These are phyloP conservation scores for Pythium insidiosum DNA, from an alignment of 352 stramenopile genomes.

Conservation along the genomic window DNA sequence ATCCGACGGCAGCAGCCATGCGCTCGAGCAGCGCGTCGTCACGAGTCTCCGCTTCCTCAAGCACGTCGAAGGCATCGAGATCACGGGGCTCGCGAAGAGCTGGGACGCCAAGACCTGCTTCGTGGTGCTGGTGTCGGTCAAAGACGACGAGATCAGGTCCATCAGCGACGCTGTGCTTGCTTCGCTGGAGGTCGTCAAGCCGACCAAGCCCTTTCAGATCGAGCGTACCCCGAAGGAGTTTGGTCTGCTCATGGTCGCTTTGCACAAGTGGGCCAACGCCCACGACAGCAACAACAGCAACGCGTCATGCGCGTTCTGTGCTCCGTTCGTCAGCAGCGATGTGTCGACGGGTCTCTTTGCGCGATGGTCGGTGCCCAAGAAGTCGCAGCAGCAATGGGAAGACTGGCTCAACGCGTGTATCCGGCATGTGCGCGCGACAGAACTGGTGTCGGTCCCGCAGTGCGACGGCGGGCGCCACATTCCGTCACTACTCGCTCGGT, in stretches of 20 bases:
- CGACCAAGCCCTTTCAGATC: conserved; percentile 10
- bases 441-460: not conserved
- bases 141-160: conserved; percentile 3
- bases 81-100: conserved; percentile 1
- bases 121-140: conserved; percentile 6
- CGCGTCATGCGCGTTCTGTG: conserved; percentile 1
- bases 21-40: not conserved
- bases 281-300: not conserved
- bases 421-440: not conserved
- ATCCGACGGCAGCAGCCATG: too few relatives aligned
- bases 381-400: conserved; percentile 7
- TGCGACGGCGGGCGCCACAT: conserved; percentile 5
- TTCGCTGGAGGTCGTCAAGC: not conserved
- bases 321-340: not conserved
- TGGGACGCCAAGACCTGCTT: conserved; percentile 9
- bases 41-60: conserved; percentile 7
- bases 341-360: too few relatives aligned
- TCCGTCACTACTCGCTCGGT: conserved; percentile 5
- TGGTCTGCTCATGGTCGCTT: not conserved
- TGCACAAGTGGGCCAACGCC: not conserved
- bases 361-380: not conserved
- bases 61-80: conserved; percentile 9
- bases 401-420: conserved; percentile 8
- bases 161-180: not conserved
- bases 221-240: conserved; percentile 8